phyloP scores from a whole-genome alignment of 106 monocot genomes.

The Dioscorea zingiberensis region DNA sequence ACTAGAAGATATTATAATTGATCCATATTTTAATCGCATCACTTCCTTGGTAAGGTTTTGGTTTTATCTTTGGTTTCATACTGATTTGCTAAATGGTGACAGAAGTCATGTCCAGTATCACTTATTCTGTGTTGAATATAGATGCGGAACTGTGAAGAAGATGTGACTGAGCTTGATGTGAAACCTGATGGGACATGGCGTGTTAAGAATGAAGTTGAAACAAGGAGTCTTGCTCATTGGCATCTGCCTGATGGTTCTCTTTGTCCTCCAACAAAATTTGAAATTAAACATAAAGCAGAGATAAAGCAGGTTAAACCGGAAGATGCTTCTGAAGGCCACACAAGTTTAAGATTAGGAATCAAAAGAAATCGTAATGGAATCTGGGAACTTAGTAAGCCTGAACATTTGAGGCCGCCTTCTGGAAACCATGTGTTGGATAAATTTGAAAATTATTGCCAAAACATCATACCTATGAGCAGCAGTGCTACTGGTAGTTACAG shows the following conservation, averaged over 20 bases:
- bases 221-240: conserved; percentile 47
- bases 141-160: conserved; percentile 75
- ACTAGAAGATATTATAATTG: conserved; percentile 74
- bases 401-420: conserved; percentile 20
- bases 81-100: conserved; percentile 1
- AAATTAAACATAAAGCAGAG: conserved; percentile 26
- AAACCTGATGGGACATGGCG: conserved; percentile 94
- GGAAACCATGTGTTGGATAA: conserved; percentile 21
- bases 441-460: conserved; percentile 17
- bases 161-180: conserved; percentile 77
- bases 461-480: conserved; percentile 33
- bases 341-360: conserved; percentile 48
- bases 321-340: conserved; percentile 44
- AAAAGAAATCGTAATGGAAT: conserved; percentile 39
- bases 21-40: conserved; percentile 96
- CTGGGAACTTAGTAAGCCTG: conserved; percentile 53
- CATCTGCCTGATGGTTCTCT: conserved; percentile 74
- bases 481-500: conserved; percentile 43
- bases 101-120: too few relatives aligned
- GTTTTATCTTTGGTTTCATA: neutral
- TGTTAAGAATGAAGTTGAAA: conserved; percentile 55
- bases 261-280: conserved; percentile 9
- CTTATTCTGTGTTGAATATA: conserved; percentile 7
- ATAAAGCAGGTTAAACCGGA: conserved; percentile 43
- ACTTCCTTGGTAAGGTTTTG: conserved; percentile 59